Conservation (phyloP, 441 rosid genomes). For the Gossypium schwendimanii region DNA sequence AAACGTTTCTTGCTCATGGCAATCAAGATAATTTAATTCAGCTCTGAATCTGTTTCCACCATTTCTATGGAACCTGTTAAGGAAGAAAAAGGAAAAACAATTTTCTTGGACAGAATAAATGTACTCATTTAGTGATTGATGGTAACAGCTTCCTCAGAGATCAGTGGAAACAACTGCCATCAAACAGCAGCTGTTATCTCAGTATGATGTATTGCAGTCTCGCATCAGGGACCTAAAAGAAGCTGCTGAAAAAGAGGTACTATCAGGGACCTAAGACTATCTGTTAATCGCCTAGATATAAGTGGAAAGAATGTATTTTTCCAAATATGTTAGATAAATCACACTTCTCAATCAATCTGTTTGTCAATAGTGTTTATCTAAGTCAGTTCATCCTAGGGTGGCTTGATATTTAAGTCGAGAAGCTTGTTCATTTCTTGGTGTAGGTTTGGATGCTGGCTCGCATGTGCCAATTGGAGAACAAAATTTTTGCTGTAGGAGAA, state of each 20-base stretch:
- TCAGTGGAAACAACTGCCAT: conserved; percentile 59
- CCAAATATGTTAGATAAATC: neutral
- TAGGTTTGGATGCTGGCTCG: conserved; percentile 96
- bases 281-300: neutral
- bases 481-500: conserved; percentile 88
- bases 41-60: neutral
- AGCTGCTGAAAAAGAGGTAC: conserved; percentile 82
- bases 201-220: conserved; percentile 75
- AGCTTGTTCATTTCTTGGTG: conserved; percentile 16
- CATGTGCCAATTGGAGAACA: conserved; percentile 95
- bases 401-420: conserved; percentile 8
- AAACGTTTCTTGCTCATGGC: neutral
- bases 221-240: conserved; percentile 78
- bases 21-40: neutral
- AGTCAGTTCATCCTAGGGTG: neutral
- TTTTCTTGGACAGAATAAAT: conserved; percentile 10
- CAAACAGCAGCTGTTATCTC: conserved; percentile 82
- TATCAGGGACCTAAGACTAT: neutral
- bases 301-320: neutral
- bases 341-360: neutral
- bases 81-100: neutral
- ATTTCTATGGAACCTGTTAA: neutral
- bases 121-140: conserved; percentile 15
- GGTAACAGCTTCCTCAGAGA: conserved; percentile 75
- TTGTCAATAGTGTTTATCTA: neutral